Evolutionary conservation across 495 filamentous ascomycete species (phyloP), one percentile per base, ranked within the genome.

Genomic region (Parathielavia appendiculata): DNA sequence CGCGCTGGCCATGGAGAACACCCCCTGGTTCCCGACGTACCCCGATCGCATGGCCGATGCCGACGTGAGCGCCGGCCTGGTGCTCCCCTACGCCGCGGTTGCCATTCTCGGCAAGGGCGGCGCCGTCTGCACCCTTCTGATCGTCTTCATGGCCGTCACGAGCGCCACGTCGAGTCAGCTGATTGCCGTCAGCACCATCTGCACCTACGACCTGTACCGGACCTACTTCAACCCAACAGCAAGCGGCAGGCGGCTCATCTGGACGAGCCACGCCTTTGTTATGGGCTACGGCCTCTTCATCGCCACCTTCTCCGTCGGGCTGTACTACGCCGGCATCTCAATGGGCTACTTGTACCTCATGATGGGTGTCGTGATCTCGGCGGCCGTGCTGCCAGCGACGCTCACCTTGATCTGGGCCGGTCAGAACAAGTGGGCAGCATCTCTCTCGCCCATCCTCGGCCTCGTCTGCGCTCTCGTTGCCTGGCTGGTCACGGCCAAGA

Each of bases 141-240:
- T 97, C 56, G 83, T 97, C 53, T 97, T 97, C 78, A 95, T 97
- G 89, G 92, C 92, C 17, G 92, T 97, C 45, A 97, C 92, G 3
- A 89, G 84, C 12, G 92, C 92, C 12, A 89, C 86, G 51, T 96
- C 91, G 14, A 87, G 90, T 0, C 89, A 97, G 70, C 75, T 96
- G 32, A 96, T 97, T 58, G 92, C 92, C 39, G 92, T 96, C 45
- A 92, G 88, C 20, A 91, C 87, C 30, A 95, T 97, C 72, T 87
- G 86, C 73, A 96, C 92, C 40, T 97, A 96, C 66, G 92, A 97
- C 69, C 83, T 96, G 54, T 93, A 91, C 72, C 85, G 90, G 51
- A 83, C 81, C 11, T 84, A 85, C 65, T 70, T 84, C 69, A 82
- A 84, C 51, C 82, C 81, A 1, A 61, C 76, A 4, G 82, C 87